Conservation (phyloP, 208 protist genomes). For the Vickermania ingenoplastis region DNA sequence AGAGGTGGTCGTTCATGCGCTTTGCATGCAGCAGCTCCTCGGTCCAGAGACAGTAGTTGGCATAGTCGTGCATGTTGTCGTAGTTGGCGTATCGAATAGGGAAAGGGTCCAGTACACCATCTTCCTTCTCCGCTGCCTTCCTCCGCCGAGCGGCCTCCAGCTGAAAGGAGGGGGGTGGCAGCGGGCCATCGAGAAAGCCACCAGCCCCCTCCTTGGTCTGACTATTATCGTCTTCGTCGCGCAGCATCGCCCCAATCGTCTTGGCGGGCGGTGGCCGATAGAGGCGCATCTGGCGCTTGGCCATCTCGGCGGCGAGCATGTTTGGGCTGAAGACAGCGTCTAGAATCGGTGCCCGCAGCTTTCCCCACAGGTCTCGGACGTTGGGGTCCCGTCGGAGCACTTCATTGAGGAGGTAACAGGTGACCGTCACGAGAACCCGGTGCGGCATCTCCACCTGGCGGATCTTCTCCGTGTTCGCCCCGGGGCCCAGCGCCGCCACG, state of each 20-base stretch:
- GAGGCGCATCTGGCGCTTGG: neutral
- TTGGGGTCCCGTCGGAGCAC: constrained; percentile 40
- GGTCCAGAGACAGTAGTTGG: constrained; percentile 44
- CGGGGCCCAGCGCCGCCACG: constrained; percentile 51
- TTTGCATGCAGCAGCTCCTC: constrained; percentile 32
- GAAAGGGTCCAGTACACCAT: constrained; percentile 6
- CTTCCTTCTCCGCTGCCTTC: neutral
- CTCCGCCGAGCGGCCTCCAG: neutral
- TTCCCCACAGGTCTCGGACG: constrained; percentile 35
- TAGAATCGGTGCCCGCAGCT: constrained; percentile 46
- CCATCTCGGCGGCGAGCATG: constrained; percentile 13
- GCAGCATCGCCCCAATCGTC: neutral
- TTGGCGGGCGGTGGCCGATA: neutral
- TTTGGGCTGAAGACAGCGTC: constrained; percentile 60
- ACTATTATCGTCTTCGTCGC: neutral
- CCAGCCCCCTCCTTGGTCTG: neutral
- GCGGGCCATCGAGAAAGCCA: neutral
- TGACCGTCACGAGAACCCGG: constrained; percentile 46
- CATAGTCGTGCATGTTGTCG: constrained; percentile 28
- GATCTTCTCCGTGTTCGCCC: constrained; percentile 15
- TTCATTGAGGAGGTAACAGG: constrained; percentile 69
- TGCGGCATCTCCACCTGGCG: constrained; percentile 21
- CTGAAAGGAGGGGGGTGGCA: constrained; percentile 8
- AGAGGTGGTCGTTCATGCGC: constrained; percentile 22
- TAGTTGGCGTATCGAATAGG: constrained; percentile 23